Evolutionary conservation across 306 rosid genomes (phyloP).

Genomic region (Dryas alaskensis): DNA sequence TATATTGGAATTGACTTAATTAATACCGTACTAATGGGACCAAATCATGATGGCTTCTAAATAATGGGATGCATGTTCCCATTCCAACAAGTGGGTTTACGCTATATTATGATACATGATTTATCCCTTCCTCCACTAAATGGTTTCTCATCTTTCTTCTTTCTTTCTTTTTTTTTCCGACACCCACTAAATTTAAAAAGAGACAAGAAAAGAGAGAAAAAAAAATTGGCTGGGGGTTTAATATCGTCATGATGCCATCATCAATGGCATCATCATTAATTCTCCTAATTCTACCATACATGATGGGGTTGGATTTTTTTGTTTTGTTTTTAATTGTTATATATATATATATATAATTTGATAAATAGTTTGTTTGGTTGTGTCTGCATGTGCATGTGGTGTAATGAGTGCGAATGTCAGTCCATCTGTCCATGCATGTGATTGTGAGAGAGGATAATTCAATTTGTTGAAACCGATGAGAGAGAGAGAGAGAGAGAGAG

Average conservation of each 20-base stretch:
- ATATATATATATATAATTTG: too few relatives aligned
- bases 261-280: slow-evolving; percentile 56
- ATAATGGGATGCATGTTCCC: slow-evolving; percentile 48
- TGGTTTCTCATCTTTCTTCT: background rate
- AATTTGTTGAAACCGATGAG: slow-evolving; percentile 37
- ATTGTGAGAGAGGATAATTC: slow-evolving; percentile 54
- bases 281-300: background rate
- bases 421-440: slow-evolving; percentile 69
- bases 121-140: slow-evolving; percentile 43
- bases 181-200: too few relatives aligned
- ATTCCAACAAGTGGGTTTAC: slow-evolving; percentile 63
- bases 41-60: slow-evolving; percentile 52
- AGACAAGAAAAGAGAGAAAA: background rate
- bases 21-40: slow-evolving; percentile 42
- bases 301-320: background rate
- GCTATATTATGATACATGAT: slow-evolving; percentile 27
- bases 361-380: slow-evolving; percentile 4
- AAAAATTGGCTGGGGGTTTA: slow-evolving; percentile 19
- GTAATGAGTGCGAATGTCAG: slow-evolving; percentile 77
- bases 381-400: slow-evolving; percentile 83
- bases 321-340: background rate
- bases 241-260: slow-evolving; percentile 74
- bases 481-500: slow-evolving; percentile 28
- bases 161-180: too few relatives aligned
- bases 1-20: slow-evolving; percentile 21